These are phyloP conservation scores for Talaromyces sp. DNA, from an alignment of 2,329 filamentous ascomycete genomes.

Conservation along the genomic window DNA sequence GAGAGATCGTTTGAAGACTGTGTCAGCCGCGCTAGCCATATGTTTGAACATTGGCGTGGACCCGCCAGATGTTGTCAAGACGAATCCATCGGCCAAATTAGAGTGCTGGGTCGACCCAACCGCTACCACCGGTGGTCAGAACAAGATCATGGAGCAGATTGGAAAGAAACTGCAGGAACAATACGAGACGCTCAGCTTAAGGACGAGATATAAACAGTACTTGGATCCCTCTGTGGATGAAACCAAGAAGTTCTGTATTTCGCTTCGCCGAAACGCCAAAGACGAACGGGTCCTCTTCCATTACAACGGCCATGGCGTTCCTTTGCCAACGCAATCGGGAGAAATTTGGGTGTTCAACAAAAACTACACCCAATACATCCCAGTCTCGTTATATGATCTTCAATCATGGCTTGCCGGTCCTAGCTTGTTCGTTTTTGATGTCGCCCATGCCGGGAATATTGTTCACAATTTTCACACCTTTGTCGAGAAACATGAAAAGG, in stretches of 20 bases:
- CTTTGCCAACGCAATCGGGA: conserved; percentile 87
- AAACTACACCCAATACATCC: conserved; percentile 98
- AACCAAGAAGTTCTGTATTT: conserved; percentile 92
- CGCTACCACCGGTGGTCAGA: conserved; percentile 64
- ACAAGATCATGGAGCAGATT: conserved; percentile 86
- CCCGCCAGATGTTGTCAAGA: conserved; percentile 94
- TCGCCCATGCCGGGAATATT: conserved; percentile 93
- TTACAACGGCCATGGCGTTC: conserved; percentile 97
- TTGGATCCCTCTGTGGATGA: conserved; percentile 95
- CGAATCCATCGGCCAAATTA: conserved; percentile 83
- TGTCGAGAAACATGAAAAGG: conserved; percentile 88
- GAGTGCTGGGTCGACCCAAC: conserved; percentile 97
- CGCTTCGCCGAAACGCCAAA: conserved; percentile 83
- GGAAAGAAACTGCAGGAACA: conserved; percentile 94
- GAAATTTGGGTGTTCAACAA: conserved; percentile 99
- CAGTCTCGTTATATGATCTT: conserved; percentile 88
- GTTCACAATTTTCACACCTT: conserved; percentile 91
- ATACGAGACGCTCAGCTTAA: conserved; percentile 89
- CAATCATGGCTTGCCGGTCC: conserved; percentile 95
- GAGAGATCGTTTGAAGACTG: conserved; percentile 92
- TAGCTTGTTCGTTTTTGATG: conserved; percentile 96
- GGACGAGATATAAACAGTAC: conserved; percentile 97
- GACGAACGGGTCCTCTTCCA: conserved; percentile 96
- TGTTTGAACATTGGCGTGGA: conserved; percentile 98
- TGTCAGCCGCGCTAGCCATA: conserved; percentile 87